A percentile compares a stretch with the other conserved stretches of the same genome.
These are phyloP conservation scores for Gentiana dahurica DNA, from an alignment of 257 asterid species.

Conservation along the genomic window DNA sequence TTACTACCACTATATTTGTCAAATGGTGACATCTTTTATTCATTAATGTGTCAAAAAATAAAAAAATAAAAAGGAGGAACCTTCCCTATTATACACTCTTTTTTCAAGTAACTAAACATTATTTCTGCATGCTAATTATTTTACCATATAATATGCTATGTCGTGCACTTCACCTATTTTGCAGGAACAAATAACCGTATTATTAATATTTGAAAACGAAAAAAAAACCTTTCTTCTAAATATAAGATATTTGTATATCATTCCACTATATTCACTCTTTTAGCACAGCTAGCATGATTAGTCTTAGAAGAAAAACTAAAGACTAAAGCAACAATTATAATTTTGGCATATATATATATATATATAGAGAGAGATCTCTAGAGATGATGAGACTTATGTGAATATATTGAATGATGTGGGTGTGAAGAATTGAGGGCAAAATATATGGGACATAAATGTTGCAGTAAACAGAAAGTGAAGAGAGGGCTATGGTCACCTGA, in stretches of 20 bases:
- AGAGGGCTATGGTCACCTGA: slow-evolving; percentile 96
- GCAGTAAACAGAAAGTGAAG: slow-evolving; percentile 92
- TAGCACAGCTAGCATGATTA: slow-evolving; percentile 14
- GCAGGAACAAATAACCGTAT: slow-evolving; percentile 23
- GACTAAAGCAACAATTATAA: neutral
- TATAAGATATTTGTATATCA: neutral
- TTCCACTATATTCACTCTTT: neutral
- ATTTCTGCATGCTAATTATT: slow-evolving; percentile 2
- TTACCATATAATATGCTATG: slow-evolving; percentile 2
- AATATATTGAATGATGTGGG: neutral
- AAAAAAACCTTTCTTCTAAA: slow-evolving; percentile 18
- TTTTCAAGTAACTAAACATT: neutral
- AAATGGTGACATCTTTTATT: too few species aligned
- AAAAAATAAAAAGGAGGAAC: too few species aligned
- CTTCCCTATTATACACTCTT: too few species aligned
- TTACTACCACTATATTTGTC: too few species aligned
- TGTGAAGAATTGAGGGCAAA: slow-evolving; percentile 2
- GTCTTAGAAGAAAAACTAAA: slow-evolving; percentile 10
- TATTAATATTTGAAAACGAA: slow-evolving; percentile 17
- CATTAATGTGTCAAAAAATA: too few species aligned
- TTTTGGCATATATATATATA: slow-evolving; percentile 11
- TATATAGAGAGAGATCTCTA: too few species aligned
- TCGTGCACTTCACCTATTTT: slow-evolving; percentile 51
- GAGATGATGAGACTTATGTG: slow-evolving; percentile 7
- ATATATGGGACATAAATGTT: slow-evolving; percentile 82